These are phyloP conservation scores for Alternaria sp. DNA, from an alignment of 2,329 filamentous ascomycete genomes.

Conservation along the genomic window DNA sequence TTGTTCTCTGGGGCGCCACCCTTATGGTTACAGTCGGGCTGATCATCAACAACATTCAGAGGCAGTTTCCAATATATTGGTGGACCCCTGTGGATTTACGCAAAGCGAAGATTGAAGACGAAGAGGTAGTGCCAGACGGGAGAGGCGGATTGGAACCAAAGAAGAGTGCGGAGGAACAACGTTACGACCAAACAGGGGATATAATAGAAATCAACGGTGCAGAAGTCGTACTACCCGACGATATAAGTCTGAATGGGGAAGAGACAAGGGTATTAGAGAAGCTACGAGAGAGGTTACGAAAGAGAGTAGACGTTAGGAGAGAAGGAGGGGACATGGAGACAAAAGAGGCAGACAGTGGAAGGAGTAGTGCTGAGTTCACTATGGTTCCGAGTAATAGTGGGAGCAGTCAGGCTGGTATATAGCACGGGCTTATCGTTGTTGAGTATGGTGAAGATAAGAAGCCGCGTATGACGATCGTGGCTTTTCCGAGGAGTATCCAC, in stretches of 20 bases:
- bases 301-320: conserved; percentile 21
- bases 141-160: conserved; percentile 31
- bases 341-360: conserved; percentile 24
- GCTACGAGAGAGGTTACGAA: conserved; percentile 45
- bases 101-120: conserved; percentile 26
- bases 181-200: conserved; percentile 24
- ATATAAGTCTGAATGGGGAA: conserved; percentile 47
- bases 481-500: conserved; percentile 18
- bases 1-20: conserved; percentile 54
- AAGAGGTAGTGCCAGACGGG: conserved; percentile 38
- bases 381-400: conserved; percentile 27
- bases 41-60: conserved; percentile 57
- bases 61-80: conserved; percentile 60
- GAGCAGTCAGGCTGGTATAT: conserved; percentile 18
- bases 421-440: conserved; percentile 16
- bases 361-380: conserved; percentile 35
- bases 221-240: conserved; percentile 46
- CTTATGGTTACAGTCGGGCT: conserved; percentile 56
- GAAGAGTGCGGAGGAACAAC: conserved; percentile 25
- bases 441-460: conserved; percentile 20
- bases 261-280: conserved; percentile 49
- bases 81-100: conserved; percentile 56
- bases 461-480: conserved; percentile 1
- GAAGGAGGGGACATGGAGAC: conserved; percentile 6
- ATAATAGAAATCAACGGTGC: conserved; percentile 45